Evolutionary conservation across 78 protist species (phyloP), one percentile per base, ranked within the genome.

Genomic region (Dictyostelium brefeldianum): DNA sequence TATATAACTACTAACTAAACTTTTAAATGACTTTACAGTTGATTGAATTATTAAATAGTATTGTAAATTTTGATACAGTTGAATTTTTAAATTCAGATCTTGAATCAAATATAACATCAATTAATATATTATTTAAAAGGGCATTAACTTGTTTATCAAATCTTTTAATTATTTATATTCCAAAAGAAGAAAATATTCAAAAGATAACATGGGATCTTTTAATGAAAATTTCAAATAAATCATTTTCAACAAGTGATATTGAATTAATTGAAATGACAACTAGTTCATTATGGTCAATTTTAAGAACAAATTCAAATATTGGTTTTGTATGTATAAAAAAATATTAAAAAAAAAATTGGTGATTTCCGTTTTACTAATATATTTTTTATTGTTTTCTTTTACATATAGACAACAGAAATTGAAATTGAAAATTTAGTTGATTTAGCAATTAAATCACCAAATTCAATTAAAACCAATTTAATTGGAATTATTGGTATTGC

Each of bases 401-500:
- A 48, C 10, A 15, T 9, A 69, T 36, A 82, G 90, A 83, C 25
- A 31, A 53, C 47, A 71, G 69, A 51, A 46, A 53, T 20, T 36
- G 91, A 83, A 77, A 65, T 87, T 65, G 62, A 64, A 77, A 74
- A 77, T 31, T 36, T 87, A 50, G 51, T 87, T 12, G 57, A 57
- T 46, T 47, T 87, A 20, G 41, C 85, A 36, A 43, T 14, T 43
- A 77, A 51, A 41, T 48, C 93, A 77, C 62, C 83, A 62, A 77
- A 41, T 14, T 64, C 73, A 20, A 74, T 77, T n/a, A 74, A 77
- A 56, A 87, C 93, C 20, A 87, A 87, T 64, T 70, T 87, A 36
- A 87, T 87, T 77, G 93, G 93, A 51, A 87, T 87, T 50, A 50
- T 87, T 59, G 93, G 93, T 78, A 54, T 87, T 12, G 54, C 50